Conservation (phyloP, 2,329 filamentous ascomycete species). For the Aspergillaceae sp. region DNA sequence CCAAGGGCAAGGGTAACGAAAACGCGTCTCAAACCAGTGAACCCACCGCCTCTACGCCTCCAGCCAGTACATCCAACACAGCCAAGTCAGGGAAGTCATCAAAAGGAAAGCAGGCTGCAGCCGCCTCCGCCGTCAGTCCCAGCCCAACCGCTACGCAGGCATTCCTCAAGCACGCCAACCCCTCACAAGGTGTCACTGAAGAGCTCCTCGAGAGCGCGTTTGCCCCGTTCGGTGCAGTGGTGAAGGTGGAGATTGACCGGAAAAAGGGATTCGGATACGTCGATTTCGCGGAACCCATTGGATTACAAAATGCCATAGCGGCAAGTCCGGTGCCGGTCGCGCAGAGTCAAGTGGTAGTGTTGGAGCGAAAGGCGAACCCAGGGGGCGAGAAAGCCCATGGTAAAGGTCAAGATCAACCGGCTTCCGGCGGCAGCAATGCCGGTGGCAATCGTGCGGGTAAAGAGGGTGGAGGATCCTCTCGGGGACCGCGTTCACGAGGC, state of each 20-base stretch:
- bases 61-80: conserved; percentile 9
- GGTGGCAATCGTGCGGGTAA: conserved; percentile 3
- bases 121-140: conserved; percentile 4
- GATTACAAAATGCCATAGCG: conserved; percentile 67
- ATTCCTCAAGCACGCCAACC: conserved; percentile 75
- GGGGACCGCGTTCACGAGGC: conserved; percentile 9
- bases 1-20: conserved; percentile 9
- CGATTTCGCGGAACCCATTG: conserved; percentile 67
- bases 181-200: conserved; percentile 87
- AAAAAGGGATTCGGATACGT: conserved; percentile 92
- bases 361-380: conserved; percentile 49
- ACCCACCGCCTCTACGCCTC: conserved; percentile 10
- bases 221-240: conserved; percentile 62
- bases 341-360: conserved; percentile 75
- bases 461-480: conserved; percentile 9
- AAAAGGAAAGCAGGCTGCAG: conserved; percentile 19
- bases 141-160: conserved; percentile 39
- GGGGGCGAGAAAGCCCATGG: conserved; percentile 24
- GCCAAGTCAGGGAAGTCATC: conserved; percentile 18
- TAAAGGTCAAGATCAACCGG: conserved; percentile 21
- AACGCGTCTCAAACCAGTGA: conserved; percentile 17
- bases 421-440: conserved; percentile 3
- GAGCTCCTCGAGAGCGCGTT: conserved; percentile 66
- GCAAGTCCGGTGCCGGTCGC: conserved; percentile 76
- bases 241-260: conserved; percentile 83